These are phyloP conservation scores for Tulasnella sp. DNA, from an alignment of 768 basidiomycete species.

Conservation along the genomic window DNA sequence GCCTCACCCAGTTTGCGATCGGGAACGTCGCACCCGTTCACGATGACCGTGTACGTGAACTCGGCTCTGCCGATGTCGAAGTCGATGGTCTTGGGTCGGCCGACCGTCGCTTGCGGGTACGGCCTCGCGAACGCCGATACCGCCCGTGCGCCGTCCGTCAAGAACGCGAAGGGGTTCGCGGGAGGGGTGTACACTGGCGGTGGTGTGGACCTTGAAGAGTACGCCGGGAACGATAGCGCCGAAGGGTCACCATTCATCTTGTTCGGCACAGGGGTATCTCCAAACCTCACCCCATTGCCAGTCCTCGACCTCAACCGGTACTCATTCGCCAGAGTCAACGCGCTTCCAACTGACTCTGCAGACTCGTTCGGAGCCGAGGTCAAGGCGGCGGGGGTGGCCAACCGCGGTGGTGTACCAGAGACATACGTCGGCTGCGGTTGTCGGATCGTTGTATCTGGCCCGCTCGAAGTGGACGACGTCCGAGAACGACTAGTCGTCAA, in stretches of 20 bases:
- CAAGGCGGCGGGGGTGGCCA: background rate
- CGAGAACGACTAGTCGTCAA: background rate
- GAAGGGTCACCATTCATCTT: conserved; percentile 22
- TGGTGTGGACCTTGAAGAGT: background rate
- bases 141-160: conserved; percentile 86
- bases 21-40: conserved; percentile 60
- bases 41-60: conserved; percentile 71
- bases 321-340: conserved; percentile 29
- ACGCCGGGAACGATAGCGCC: conserved; percentile 21
- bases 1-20: conserved; percentile 36
- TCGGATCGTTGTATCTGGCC: conserved; percentile 16
- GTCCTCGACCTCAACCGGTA: conserved; percentile 29
- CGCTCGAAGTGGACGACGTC: conserved; percentile 30
- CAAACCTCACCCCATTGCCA: conserved; percentile 15
- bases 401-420: conserved; percentile 5
- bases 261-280: conserved; percentile 6
- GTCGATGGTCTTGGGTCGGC: conserved; percentile 62
- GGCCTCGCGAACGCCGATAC: conserved; percentile 84
- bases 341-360: conserved; percentile 16
- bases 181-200: conserved; percentile 16
- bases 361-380: conserved; percentile 25
- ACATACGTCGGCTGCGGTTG: background rate
- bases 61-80: conserved; percentile 75
- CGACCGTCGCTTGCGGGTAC: conserved; percentile 76
- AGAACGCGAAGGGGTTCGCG: conserved; percentile 58